Evolutionary conservation across 495 filamentous ascomycete species (phyloP).

Genomic region (Rostrohypoxylon terebratum): DNA sequence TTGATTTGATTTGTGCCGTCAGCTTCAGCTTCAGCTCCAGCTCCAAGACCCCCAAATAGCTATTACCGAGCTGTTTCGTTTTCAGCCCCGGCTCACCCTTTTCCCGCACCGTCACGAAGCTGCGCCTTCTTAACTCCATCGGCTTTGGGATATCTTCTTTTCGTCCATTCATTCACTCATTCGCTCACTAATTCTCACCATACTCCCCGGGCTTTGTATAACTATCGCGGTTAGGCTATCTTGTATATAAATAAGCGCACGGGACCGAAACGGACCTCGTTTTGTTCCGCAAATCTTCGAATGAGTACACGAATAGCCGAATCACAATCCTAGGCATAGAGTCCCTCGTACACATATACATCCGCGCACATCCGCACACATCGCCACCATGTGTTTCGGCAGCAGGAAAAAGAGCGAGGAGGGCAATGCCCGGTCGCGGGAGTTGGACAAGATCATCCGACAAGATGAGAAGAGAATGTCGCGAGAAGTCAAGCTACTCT

Average conservation of each 20-base stretch:
- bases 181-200: neutral
- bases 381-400: conserved; percentile 72
- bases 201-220: conserved; percentile 18
- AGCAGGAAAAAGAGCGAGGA: conserved; percentile 62
- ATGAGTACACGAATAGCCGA: conserved; percentile 25
- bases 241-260: conserved; percentile 26
- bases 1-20: conserved; percentile 14
- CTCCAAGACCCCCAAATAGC: conserved; percentile 24
- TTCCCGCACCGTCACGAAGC: conserved; percentile 22
- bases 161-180: conserved; percentile 16
- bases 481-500: conserved; percentile 84
- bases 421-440: conserved; percentile 65
- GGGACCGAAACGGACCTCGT: neutral
- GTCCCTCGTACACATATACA: neutral
- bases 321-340: conserved; percentile 9
- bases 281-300: conserved; percentile 10
- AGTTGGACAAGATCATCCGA: conserved; percentile 82
- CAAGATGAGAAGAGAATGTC: conserved; percentile 84
- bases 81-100: conserved; percentile 31
- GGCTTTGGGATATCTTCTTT: conserved; percentile 9
- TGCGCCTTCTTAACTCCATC: conserved; percentile 20
- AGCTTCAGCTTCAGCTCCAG: conserved; percentile 14
- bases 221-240: conserved; percentile 10
- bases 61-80: conserved; percentile 35
- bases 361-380: conserved; percentile 37